Base-by-base conservation (phyloP, 179 eudicot species). In the Silene noctiflora region DNA sequence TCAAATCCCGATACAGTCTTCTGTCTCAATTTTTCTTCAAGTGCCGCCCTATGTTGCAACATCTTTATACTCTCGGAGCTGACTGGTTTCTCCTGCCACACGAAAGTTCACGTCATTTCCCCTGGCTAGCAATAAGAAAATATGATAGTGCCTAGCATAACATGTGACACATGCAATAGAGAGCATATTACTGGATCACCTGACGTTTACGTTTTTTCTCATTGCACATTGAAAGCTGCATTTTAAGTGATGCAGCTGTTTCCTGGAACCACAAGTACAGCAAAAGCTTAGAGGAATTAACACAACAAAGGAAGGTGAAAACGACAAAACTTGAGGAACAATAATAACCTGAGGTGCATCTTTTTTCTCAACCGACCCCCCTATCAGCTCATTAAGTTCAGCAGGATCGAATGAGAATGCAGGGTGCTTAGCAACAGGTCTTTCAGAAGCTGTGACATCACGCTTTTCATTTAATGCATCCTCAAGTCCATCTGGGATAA, bases 11-110 rank as follows among this genome's bases (percentile, higher is more conserved):
- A 87, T 61, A 81, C 80, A 59, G 91, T 93, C 84, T 85, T 90
- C 77, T 86, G 92, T 84, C 82, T 96, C 86, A 96, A 80, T 80
- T 89, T 93, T 73, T 91, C 94, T 83, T 91, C 98, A 7, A 96
- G 91, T 71, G 85, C 87, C 61, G 92, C 92, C 85, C 98, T 89
- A 55, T 86, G 78, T 82, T 94, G 91, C 79, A 96, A 81, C 99
- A 93, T 96, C 83, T 89, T 90, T 78, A 76, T 80, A 85, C 96
- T 96, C 83, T 93, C 91, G 31, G 76, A 12, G 67, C 91, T 90
- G 51, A 96, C 84, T 79, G 81, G 83, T 74, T 83, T 85, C 71
- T 78, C 86, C 93, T 91, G 89, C 70, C 31, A 77, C 65, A 73
- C 65, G 62, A 44, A 63, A 51, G 21, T 51, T 19, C 60, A 60